Percentiles rank a stretch among this genome's conserved stretches.
These are phyloP conservation scores for Heterobasidion annosum DNA, from an alignment of 1,284 basidiomycete species.

Conservation along the genomic window DNA sequence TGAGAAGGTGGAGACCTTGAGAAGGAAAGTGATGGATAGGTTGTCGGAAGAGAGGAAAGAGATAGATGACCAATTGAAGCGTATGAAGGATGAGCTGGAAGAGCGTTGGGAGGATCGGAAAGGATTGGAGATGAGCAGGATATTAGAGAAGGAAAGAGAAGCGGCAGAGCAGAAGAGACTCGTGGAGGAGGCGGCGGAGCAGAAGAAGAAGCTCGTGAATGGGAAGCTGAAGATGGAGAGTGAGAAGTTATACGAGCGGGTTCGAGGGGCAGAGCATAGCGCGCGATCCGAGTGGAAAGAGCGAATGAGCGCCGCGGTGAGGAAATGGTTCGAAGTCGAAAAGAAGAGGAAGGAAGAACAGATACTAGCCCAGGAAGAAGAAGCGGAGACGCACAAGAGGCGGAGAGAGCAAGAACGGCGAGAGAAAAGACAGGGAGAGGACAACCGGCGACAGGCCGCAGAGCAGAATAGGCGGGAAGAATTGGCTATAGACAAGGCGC, in stretches of 20 bases:
- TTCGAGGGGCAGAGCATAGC: no score
- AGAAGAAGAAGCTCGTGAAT: neutral
- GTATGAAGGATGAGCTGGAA: neutral
- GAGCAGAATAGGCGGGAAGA: no score
- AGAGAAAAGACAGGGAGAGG: slow-evolving; percentile 29
- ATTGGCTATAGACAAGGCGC: no score
- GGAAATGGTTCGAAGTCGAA: neutral
- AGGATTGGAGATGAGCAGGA: slow-evolving; percentile 14
- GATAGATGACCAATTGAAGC: neutral
- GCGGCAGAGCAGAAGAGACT: slow-evolving; percentile 23
- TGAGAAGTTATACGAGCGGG: neutral
- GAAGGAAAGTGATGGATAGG: neutral
- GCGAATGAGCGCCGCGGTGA: no score
- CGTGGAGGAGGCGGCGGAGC: slow-evolving; percentile 7
- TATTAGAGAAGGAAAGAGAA: slow-evolving; percentile 22
- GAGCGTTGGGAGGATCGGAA: slow-evolving; percentile 10
- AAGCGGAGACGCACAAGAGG: neutral
- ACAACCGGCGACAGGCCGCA: slow-evolving; percentile 6
- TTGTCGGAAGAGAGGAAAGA: neutral
- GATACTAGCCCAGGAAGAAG: neutral
- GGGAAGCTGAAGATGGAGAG: neutral
- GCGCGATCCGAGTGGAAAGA: no score
- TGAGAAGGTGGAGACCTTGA: neutral
- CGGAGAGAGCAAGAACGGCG: slow-evolving; percentile 13
- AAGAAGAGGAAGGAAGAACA: neutral